phyloP scores from a whole-genome alignment of 495 filamentous ascomycete species.

The Xylaria scruposa region DNA sequence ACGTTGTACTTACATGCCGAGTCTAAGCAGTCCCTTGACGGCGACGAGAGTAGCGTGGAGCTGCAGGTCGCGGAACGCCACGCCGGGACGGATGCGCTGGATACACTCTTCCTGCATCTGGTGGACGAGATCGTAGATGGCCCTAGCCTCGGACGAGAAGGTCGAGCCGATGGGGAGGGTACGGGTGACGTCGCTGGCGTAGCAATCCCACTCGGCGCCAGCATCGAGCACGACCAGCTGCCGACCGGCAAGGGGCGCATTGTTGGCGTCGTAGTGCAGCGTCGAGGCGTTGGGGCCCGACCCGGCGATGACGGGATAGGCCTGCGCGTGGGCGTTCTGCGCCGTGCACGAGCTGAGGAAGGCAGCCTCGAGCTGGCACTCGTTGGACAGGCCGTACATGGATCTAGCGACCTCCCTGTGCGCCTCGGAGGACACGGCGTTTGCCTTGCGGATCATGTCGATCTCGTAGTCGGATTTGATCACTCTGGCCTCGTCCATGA shows the following conservation, averaged over 20 bases:
- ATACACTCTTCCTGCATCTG: slow-evolving; percentile 86
- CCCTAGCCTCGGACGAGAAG: slow-evolving; percentile 69
- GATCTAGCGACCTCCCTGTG: slow-evolving; percentile 71
- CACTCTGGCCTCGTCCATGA: slow-evolving; percentile 74
- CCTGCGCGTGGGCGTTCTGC: slow-evolving; percentile 74
- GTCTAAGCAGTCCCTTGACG: slow-evolving; percentile 67
- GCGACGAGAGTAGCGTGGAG: slow-evolving; percentile 74
- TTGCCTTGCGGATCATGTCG: slow-evolving; percentile 76
- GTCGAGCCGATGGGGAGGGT: slow-evolving; percentile 76
- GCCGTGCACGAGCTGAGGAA: slow-evolving; percentile 75
- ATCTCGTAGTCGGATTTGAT: slow-evolving; percentile 86
- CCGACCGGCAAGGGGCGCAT: slow-evolving; percentile 67
- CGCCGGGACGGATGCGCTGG: slow-evolving; percentile 65
- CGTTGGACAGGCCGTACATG: slow-evolving; percentile 69
- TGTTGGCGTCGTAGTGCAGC: slow-evolving; percentile 85
- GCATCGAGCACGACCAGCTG: slow-evolving; percentile 85
- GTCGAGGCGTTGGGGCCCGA: slow-evolving; percentile 78
- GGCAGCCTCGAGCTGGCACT: slow-evolving; percentile 80
- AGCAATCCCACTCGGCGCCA: slow-evolving; percentile 82
- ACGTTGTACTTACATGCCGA: slow-evolving; percentile 65
- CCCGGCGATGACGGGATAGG: slow-evolving; percentile 87
- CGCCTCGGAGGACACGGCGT: slow-evolving; percentile 73
- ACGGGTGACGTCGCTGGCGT: slow-evolving; percentile 89
- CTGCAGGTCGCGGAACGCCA: slow-evolving; percentile 71
- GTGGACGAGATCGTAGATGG: slow-evolving; percentile 78